A percentile compares a stretch with the other conserved stretches of the same genome.
Conservation (phyloP, 306 rosid species). For the Quercus engelmannii region DNA sequence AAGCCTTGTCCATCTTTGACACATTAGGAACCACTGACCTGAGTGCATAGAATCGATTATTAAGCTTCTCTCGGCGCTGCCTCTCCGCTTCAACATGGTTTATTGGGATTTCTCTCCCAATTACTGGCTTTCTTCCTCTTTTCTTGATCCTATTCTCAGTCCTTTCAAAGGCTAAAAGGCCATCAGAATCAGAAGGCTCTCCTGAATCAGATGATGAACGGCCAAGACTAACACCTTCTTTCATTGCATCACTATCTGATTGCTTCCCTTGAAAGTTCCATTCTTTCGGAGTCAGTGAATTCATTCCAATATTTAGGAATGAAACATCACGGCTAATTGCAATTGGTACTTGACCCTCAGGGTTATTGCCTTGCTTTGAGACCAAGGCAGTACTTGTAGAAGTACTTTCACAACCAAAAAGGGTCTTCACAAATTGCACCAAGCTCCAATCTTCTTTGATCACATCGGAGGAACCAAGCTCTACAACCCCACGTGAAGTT, state of each 20-base stretch:
- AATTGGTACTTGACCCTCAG: neutral
- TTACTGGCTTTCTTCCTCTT: constrained; percentile 1
- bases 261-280: neutral
- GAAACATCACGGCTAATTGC: neutral
- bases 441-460: constrained; percentile 29
- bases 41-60: constrained; percentile 62
- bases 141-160: neutral
- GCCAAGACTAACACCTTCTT: neutral
- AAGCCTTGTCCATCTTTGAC: constrained; percentile 75
- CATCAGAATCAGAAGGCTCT: constrained; percentile 17
- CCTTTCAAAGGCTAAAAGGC: neutral
- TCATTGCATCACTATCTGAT: neutral
- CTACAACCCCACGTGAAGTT: constrained; percentile 34
- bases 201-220: constrained; percentile 28
- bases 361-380: neutral
- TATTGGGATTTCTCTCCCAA: constrained; percentile 13
- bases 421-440: constrained; percentile 22
- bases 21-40: constrained; percentile 66
- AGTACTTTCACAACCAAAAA: constrained; percentile 9
- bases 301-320: neutral
- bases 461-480: constrained; percentile 37
- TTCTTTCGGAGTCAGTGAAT: neutral
- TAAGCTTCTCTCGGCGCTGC: constrained; percentile 49
- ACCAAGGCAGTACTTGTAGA: neutral
- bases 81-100: constrained; percentile 70